These are phyloP conservation scores for Mortierella sp. DNA, from an alignment of 371 early-diverging fungal genomes.

Conservation along the genomic window DNA sequence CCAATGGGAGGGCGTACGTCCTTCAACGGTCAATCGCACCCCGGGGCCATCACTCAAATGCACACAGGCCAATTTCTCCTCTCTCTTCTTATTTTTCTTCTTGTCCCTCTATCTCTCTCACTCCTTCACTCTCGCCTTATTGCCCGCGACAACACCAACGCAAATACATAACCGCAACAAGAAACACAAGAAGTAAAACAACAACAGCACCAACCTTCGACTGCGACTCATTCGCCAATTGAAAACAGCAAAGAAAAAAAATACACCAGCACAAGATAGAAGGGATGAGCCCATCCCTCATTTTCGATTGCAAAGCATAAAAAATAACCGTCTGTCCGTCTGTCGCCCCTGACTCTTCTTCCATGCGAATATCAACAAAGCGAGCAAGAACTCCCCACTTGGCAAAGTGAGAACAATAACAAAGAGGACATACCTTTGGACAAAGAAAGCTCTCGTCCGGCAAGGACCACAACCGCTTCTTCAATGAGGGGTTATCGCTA, in stretches of 20 bases:
- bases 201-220: background rate
- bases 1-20: background rate
- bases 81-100: background rate
- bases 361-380: no score
- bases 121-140: no score
- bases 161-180: background rate
- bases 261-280: background rate
- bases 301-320: constrained; percentile 9
- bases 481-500: no score
- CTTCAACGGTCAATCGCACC: background rate
- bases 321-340: background rate
- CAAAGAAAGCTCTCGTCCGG: no score
- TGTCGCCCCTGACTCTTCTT: background rate
- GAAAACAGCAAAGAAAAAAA: background rate
- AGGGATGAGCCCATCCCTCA: background rate
- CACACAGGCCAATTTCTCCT: constrained; percentile 9
- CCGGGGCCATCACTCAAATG: background rate
- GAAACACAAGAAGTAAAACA: background rate
- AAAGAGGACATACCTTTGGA: no score
- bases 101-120: background rate
- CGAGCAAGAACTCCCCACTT: no score
- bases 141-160: background rate
- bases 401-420: no score
- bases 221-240: background rate
- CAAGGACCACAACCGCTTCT: no score